Evolutionary conservation across 192 early-diverging fungal species (phyloP).

Genomic region (Gonapodya prolifera): DNA sequence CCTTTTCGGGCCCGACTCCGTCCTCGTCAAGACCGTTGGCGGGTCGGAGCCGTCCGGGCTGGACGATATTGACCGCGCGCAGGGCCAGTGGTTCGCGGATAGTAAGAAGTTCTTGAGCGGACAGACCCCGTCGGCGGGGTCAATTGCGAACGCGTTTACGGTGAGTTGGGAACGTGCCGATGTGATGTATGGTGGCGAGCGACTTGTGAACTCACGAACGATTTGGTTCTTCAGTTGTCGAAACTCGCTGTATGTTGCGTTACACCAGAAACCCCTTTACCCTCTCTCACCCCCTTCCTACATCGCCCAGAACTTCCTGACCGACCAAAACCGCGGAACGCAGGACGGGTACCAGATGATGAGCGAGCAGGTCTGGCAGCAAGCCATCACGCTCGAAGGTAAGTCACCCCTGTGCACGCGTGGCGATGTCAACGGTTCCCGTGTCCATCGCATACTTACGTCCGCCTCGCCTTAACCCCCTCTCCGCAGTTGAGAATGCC

Average conservation of each 20-base stretch:
- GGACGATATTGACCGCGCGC: not conserved
- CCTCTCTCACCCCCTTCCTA: no score
- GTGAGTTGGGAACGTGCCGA: not conserved
- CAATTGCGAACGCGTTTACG: not conserved
- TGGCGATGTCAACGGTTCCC: no score
- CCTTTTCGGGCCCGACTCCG: not conserved
- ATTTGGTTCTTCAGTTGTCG: no score
- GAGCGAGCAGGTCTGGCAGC: not conserved
- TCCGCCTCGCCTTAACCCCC: not conserved
- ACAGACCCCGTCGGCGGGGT: not conserved
- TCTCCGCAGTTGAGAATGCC: not conserved
- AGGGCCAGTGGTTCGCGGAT: not conserved
- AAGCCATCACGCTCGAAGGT: not conserved
- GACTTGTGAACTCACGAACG: no score
- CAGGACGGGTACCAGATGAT: not conserved
- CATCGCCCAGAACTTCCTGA: slow-evolving; percentile 4
- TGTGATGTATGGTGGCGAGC: no score
- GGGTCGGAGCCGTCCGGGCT: not conserved
- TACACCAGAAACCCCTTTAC: no score
- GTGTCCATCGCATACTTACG: not conserved
- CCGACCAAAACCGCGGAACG: not conserved
- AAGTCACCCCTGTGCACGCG: not conserved
- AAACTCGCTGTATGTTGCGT: no score
- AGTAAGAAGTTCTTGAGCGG: not conserved
- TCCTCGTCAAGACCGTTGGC: not conserved